Percentiles rank a stretch among this genome's conserved stretches.
Conservation (phyloP, 2,329 filamentous ascomycete species). For the Nemania sp. region DNA sequence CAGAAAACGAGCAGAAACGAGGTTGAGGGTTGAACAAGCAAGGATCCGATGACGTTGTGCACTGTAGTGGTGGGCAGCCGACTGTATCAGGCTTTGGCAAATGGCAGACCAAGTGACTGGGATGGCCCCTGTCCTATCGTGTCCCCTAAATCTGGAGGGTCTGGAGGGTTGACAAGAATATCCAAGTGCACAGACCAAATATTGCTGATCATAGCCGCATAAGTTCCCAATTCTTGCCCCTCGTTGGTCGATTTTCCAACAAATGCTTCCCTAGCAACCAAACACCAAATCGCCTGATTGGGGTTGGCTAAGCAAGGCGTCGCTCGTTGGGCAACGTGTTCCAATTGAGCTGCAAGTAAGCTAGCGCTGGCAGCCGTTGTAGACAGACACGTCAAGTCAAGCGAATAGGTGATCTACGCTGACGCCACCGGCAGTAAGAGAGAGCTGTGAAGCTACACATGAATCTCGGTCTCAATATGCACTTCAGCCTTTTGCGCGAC, state of each 20-base stretch:
- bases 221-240: slow-evolving; percentile 29
- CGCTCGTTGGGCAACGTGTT: slow-evolving; percentile 39
- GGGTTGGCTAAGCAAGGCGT: slow-evolving; percentile 30
- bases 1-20: slow-evolving; percentile 20
- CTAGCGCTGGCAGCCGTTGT: slow-evolving; percentile 29
- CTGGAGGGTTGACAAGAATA: not conserved
- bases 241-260: slow-evolving; percentile 28
- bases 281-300: slow-evolving; percentile 16
- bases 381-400: slow-evolving; percentile 22
- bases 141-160: not conserved
- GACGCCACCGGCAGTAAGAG: slow-evolving; percentile 29
- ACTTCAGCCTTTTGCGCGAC: slow-evolving; percentile 30
- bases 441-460: slow-evolving; percentile 4
- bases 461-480: slow-evolving; percentile 26
- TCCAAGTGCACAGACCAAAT: slow-evolving; percentile 29
- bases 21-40: slow-evolving; percentile 33
- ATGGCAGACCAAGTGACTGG: slow-evolving; percentile 32
- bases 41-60: slow-evolving; percentile 38
- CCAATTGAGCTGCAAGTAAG: slow-evolving; percentile 33
- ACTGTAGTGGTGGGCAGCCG: slow-evolving; percentile 35
- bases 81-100: slow-evolving; percentile 37
- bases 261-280: slow-evolving; percentile 18
- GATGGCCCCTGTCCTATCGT: slow-evolving; percentile 19
- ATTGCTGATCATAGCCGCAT: slow-evolving; percentile 32
- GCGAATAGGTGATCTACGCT: slow-evolving; percentile 20